Evolutionary conservation across 352 stramenopile genomes (phyloP), one percentile per base, ranked within the genome.

Genomic region (Phytophthora quininea): DNA sequence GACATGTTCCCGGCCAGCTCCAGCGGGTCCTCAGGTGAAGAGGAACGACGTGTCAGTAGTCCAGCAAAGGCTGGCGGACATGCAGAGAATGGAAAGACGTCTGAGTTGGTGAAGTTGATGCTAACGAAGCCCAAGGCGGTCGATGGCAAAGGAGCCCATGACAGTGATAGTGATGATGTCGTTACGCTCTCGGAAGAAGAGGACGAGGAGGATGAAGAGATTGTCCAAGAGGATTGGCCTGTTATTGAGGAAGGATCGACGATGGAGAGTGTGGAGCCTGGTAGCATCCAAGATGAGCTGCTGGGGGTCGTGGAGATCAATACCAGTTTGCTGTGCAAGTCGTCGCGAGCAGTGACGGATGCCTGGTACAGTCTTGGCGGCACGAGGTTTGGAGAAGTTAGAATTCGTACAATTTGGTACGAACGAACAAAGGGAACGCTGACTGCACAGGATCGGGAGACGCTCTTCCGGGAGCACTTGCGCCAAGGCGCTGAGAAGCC

Each of bases 1-100:
- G 86, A 94, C 67, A 94, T 94, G 86, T 94, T 94, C 51, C 83
- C 84, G 19, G 69, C 62, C 31, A 73, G 59, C 27, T 68, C 3
- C 8, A 59, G 27, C 53, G 62, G 54, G 33, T 66, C 37, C 42
- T 54, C 53, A 24, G 19, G 19, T 5, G 46, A 63, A 4, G 59
- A 73, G 8, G 62, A 67, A 37, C 67, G 60, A 11, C 32, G 19
- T 24, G 50, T 19, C 5, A 42, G n/a, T 12, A 35, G 24, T 6
- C 47, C 43, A 19, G 33, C 15, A 12, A 64, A 3, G 6, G 38
- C 58, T 19, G 27, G 19, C 24, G 38, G n/a, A 4, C 52, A 33
- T 57, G 38, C 6, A 3, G 65, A 64, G 11, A 45, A 42, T 45
- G 19, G n/a, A 2, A 37, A 10, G 40, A 59, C 30, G 30, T 50